A percentile compares a stretch with the other conserved stretches of the same genome.
phyloP scores from a whole-genome alignment of 345 rosid genomes.

The Hypericum androsaemum region DNA sequence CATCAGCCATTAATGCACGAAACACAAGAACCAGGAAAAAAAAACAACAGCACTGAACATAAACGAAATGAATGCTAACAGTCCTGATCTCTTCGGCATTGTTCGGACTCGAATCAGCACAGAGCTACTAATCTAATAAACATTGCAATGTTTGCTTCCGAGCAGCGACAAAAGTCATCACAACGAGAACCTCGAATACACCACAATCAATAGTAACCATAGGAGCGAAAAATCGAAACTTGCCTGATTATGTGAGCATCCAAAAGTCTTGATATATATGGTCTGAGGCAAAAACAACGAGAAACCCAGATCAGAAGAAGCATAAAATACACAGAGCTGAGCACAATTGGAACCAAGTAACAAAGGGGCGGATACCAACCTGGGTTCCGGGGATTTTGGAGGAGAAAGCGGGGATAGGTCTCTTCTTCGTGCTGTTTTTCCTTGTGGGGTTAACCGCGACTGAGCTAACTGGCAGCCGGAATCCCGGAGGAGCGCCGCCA shows the following conservation, averaged over 20 bases:
- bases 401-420: constrained; percentile 25
- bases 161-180: too few species aligned
- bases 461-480: constrained; percentile 51
- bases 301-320: background rate
- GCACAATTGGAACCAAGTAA: constrained; percentile 3
- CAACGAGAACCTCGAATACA: background rate
- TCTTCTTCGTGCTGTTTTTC: constrained; percentile 22
- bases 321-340: background rate
- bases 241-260: constrained; percentile 94
- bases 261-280: constrained; percentile 79
- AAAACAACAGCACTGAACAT: background rate
- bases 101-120: too few species aligned
- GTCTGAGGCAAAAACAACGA: constrained; percentile 32
- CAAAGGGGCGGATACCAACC: constrained; percentile 27
- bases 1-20: background rate
- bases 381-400: constrained; percentile 69
- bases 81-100: too few species aligned
- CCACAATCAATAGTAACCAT: background rate
- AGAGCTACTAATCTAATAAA: too few species aligned
- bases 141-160: too few species aligned
- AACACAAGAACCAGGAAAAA: background rate
- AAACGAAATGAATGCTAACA: too few species aligned
- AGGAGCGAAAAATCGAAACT: constrained; percentile 12
- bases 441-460: constrained; percentile 46
- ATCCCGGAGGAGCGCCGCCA: constrained; percentile 60